These are phyloP conservation scores for Aphanomyces euteiches DNA, from an alignment of 352 stramenopile genomes.

Conservation along the genomic window DNA sequence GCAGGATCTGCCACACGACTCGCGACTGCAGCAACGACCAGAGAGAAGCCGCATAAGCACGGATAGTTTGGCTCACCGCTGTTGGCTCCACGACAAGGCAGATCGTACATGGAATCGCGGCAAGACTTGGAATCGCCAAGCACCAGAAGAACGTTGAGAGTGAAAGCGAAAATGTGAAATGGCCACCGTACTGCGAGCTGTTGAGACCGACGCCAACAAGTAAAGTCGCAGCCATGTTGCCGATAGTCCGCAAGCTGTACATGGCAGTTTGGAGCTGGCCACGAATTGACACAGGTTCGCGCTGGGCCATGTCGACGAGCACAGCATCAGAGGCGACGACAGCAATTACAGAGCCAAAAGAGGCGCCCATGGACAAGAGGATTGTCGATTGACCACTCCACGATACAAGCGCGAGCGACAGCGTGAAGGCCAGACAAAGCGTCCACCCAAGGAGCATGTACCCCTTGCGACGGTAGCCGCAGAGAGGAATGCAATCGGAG, in stretches of 20 bases:
- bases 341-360: conserved; percentile 62
- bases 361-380: conserved; percentile 38
- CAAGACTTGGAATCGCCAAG: not conserved
- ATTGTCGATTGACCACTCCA: not conserved
- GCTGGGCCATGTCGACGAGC: conserved; percentile 68
- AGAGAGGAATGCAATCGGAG: conserved; percentile 11
- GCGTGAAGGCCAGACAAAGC: conserved; percentile 46
- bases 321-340: conserved; percentile 64
- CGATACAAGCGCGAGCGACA: conserved; percentile 44
- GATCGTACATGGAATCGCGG: not conserved
- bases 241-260: conserved; percentile 8
- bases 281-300: conserved; percentile 60
- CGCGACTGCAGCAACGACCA: conserved; percentile 17
- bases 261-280: conserved; percentile 32
- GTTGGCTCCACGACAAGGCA: conserved; percentile 3
- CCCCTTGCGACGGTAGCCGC: conserved; percentile 32
- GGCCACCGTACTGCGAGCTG: not conserved
- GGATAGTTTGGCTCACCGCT: not conserved
- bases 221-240: not conserved
- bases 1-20: conserved; percentile 23
- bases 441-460: conserved; percentile 49
- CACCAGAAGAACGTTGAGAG: too few relatives aligned
- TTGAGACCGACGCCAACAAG: conserved; percentile 20
- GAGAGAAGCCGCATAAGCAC: not conserved
- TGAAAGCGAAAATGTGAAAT: too few relatives aligned